Evolutionary conservation across 2,329 filamentous ascomycete species (phyloP).

Genomic region (Aspergillus pseudotamarii): DNA sequence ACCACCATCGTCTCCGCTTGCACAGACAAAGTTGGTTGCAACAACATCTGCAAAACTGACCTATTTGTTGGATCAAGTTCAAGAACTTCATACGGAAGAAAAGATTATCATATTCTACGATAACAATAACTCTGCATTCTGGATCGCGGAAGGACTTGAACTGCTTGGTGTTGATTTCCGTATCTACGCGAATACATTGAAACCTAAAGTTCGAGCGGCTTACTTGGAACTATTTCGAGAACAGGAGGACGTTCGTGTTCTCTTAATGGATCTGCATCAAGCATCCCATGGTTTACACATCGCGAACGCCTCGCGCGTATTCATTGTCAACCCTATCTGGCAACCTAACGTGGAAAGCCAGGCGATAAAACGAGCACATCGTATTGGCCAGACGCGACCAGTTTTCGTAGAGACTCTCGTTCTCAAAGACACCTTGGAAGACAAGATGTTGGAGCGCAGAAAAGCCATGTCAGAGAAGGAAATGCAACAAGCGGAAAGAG

Average conservation of each 20-base stretch:
- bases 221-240: conserved; percentile 81
- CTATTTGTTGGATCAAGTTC: conserved; percentile 76
- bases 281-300: conserved; percentile 88
- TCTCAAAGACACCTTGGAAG: conserved; percentile 77
- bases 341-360: conserved; percentile 84
- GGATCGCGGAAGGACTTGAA: conserved; percentile 81
- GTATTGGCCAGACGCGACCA: conserved; percentile 78
- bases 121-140: conserved; percentile 81
- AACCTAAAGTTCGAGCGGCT: conserved; percentile 64
- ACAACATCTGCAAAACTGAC: conserved; percentile 86
- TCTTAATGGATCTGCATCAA: conserved; percentile 89
- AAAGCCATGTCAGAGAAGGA: conserved; percentile 70
- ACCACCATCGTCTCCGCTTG: conserved; percentile 55
- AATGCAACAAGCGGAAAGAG: conserved; percentile 58
- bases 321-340: conserved; percentile 86
- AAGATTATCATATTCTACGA: conserved; percentile 95
- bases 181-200: conserved; percentile 60
- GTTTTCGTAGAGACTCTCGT: conserved; percentile 88
- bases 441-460: conserved; percentile 75
- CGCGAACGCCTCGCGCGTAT: conserved; percentile 78
- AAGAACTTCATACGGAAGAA: conserved; percentile 68
- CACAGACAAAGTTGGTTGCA: conserved; percentile 67
- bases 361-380: conserved; percentile 84
- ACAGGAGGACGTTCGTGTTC: conserved; percentile 68
- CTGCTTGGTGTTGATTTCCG: conserved; percentile 65